Evolutionary conservation across 2,329 filamentous ascomycete species (phyloP), one percentile per base, ranked within the genome.

Genomic region (Neofusicoccum parvum): DNA sequence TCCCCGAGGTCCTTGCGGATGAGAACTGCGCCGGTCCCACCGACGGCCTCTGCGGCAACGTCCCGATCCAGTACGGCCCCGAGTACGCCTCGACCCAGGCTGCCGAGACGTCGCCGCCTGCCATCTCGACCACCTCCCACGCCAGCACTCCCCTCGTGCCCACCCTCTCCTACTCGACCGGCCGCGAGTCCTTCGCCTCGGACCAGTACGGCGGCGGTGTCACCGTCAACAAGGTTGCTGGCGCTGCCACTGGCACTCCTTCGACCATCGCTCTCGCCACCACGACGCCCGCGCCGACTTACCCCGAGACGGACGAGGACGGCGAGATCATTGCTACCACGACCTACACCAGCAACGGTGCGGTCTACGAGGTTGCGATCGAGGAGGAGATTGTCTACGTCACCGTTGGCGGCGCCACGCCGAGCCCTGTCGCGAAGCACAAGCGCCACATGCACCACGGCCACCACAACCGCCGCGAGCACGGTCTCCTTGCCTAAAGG

Each of bases 41-140:
- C 63, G 75, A 81, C 12, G 80, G 82, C 49, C 85, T 96, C 20
- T 92, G 92, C 5, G 92, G 92, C 49, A 83, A 86, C 66, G 79
- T 82, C n/a, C 78, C 79, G n/a, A 71, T 83, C 54, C 80, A 82
- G 70, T 74, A 75, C 65, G 81, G 81, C 27, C 81, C 80, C 20
- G 76, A 71, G 46, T 78, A 79, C 64, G 81, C 81, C 20, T 73
- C 75, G 15, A 68, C 63, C 17, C 67, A 68, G 3, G 45, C 66
- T 11, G 66, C 68, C n/a, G 53, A 43, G 67, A 41, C 65, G 59
- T 17, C 67, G 6, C 64, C 56, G 20, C 27, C 65, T 15, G 36
- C 64, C 27, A 45, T 46, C 43, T 64, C 66, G 14, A 68, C 69
- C 36, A 67, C 66, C 15, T 20, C n/a, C 2, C 39, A 53, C 32